These are phyloP conservation scores for Aspergillus olivimuriae DNA, from an alignment of 495 filamentous ascomycete genomes.

Conservation along the genomic window DNA sequence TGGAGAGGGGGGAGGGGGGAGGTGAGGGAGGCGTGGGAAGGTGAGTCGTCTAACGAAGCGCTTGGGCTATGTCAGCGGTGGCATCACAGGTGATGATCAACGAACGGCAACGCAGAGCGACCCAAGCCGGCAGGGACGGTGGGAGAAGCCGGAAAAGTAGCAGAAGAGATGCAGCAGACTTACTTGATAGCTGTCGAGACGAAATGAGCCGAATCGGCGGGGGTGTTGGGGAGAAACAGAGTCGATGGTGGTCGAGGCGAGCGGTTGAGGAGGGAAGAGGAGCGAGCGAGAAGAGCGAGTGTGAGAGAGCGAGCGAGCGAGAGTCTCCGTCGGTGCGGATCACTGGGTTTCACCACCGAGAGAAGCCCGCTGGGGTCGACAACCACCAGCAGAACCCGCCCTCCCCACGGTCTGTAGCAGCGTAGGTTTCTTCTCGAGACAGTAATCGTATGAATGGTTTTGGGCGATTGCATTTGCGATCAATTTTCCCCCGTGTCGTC, in stretches of 20 bases:
- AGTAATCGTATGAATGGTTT: too few relatives aligned
- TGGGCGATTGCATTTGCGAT: background rate
- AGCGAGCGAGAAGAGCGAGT: constrained; percentile 1
- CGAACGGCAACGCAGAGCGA: constrained; percentile 18
- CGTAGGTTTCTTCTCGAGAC: background rate
- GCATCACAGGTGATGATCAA: constrained; percentile 21
- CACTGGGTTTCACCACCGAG: constrained; percentile 7
- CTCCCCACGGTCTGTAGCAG: background rate
- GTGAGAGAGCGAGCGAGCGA: background rate
- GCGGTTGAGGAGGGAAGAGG: constrained; percentile 1
- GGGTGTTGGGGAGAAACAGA: constrained; percentile 8
- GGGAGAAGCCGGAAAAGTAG: constrained; percentile 4
- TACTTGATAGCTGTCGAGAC: constrained; percentile 16
- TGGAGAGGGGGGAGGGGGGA: constrained; percentile 19
- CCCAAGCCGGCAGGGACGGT: constrained; percentile 21
- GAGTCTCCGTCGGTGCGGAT: constrained; percentile 3
- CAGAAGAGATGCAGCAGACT: constrained; percentile 3
- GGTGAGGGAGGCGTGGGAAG: too few relatives aligned
- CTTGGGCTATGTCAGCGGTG: constrained; percentile 41
- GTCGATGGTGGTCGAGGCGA: constrained; percentile 15
- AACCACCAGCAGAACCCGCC: background rate
- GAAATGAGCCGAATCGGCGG: background rate
- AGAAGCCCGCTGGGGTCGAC: too few relatives aligned
- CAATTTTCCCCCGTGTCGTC: background rate
- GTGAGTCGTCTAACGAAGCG: constrained; percentile 34